Evolutionary conservation across 352 stramenopile species (phyloP), one percentile per base, ranked within the genome.

Genomic region (Phytophthora fragariaefolia): DNA sequence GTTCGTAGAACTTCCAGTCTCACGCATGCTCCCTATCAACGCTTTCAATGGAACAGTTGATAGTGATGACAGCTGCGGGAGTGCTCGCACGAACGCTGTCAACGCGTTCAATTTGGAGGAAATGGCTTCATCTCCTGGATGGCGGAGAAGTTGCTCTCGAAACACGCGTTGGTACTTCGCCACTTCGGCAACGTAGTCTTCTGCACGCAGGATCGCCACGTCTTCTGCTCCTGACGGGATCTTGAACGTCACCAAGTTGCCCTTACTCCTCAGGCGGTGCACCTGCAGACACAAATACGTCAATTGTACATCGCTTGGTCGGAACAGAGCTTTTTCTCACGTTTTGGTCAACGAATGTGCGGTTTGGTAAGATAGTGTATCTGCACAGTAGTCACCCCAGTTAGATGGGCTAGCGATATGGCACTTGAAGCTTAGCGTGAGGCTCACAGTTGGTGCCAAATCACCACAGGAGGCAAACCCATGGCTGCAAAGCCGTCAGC

Each of bases 391-490:
- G n/a, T n/a, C n/a, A n/a, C n/a, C n/a, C n/a, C n/a, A n/a, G n/a
- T n/a, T n/a, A n/a, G n/a, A n/a, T n/a, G n/a, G n/a, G n/a, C n/a
- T n/a, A n/a, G n/a, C n/a, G n/a, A n/a, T n/a, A n/a, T n/a, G n/a
- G n/a, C n/a, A n/a, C n/a, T n/a, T n/a, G n/a, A n/a, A n/a, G n/a
- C n/a, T n/a, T n/a, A n/a, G n/a, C n/a, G n/a, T n/a, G n/a, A n/a
- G n/a, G 73, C 69, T 43, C 68, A 88, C 80, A 91, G 40, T 71
- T 90, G 83, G 43, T 91, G 83, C 69, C 74, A 80, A 17, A 90
- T 34, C 20, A 83, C 58, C 8, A 89, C 13, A 6, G 80, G 68
- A 43, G 80, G 72, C n/a, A 87, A 51, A 20, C 63, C 61, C 1
- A 79, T 62, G 8, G 48, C 40, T 36, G 53, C 62, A 62, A 87